A percentile compares a stretch with the other conserved stretches of the same genome.
Conservation (phyloP, 2,329 filamentous ascomycete species). For the Hirsutella minnesotensis region DNA sequence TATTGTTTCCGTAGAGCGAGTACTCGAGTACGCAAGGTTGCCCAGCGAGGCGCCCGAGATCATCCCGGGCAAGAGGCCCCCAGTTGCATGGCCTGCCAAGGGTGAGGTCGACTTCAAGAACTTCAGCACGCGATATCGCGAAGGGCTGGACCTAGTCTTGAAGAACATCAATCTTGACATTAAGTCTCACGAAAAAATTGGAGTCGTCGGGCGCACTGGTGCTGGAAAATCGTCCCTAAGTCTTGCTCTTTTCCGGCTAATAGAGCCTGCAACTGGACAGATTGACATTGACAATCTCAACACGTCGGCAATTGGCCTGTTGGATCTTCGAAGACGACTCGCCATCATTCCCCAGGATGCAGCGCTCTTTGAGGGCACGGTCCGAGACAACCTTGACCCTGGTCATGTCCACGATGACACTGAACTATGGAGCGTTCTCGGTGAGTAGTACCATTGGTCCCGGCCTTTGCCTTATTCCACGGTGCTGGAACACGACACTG, state of each 20-base stretch:
- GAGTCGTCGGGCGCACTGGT: conserved; percentile 89
- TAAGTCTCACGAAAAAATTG: conserved; percentile 95
- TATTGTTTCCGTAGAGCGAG: conserved; percentile 95
- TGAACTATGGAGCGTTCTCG: conserved; percentile 89
- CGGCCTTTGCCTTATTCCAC: not conserved
- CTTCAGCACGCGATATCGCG: conserved; percentile 87
- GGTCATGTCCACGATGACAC: conserved; percentile 93
- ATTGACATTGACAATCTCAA: conserved; percentile 86
- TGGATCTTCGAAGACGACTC: conserved; percentile 78
- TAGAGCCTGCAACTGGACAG: conserved; percentile 71
- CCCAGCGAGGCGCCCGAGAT: conserved; percentile 93
- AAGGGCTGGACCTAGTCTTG: conserved; percentile 80
- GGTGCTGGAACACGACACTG: not conserved
- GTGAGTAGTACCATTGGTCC: conserved; percentile 38
- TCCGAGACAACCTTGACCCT: conserved; percentile 92
- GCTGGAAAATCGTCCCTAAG: conserved; percentile 94
- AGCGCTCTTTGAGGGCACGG: conserved; percentile 83
- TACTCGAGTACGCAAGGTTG: conserved; percentile 85
- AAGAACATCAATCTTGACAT: conserved; percentile 89
- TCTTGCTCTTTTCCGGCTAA: conserved; percentile 86
- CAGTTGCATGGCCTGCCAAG: conserved; percentile 81
- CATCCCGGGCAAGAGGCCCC: conserved; percentile 73
- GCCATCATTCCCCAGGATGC: conserved; percentile 98
- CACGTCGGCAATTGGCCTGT: conserved; percentile 78
- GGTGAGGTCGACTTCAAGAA: conserved; percentile 85